Base-by-base conservation (phyloP, 2,329 filamentous ascomycete genomes). In the Mollisiaceae sp. region DNA sequence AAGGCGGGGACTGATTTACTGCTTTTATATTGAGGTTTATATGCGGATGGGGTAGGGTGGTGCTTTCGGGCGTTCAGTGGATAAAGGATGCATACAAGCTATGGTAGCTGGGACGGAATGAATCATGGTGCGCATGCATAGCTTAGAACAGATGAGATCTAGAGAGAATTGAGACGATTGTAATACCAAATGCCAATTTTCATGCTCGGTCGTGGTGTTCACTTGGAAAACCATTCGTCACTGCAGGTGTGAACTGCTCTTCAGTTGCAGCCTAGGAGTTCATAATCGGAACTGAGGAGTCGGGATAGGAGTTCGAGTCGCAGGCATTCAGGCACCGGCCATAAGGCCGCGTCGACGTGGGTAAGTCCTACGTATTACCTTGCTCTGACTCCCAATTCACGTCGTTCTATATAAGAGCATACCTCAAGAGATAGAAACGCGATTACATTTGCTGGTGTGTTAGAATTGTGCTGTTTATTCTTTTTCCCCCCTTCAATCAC, bases 141-240 rank as follows among this genome's bases (percentile, higher is more conserved):
- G 35, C 52, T 35, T 55, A 35, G 24, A 38, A 4, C n/a, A 22
- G 22, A 18, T 32, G 50, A 32, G 35, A 57, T 39, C 22, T 15
- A 57, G 27, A 22, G 45, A 50, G 45, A 50, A 50, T 50, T 50
- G n/a, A 50, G 20, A 50, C n/a, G 45, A 22, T 50, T n/a, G n/a
- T 2, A 8, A 12, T n/a, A 8, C 14, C 2, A 3, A 45, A 45
- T 45, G 4, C 20, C 20, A 3, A 6, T 27, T 52, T 27, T 24
- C 20, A 11, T 27, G 8, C 9, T 27, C 2, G 20, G 22, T 27
- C 32, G 14, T 55, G 24, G 24, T 15, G 20, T 4, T 41, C 12
- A 41, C 12, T 41, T 41, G 15, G 27, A 32, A 32, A 32, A 6
- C 27, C 27, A 32, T 32, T 32, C 27, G 27, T 32, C 27, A n/a